Conservation (phyloP, 2,329 filamentous ascomycete species). For the Fusarium sp. region DNA sequence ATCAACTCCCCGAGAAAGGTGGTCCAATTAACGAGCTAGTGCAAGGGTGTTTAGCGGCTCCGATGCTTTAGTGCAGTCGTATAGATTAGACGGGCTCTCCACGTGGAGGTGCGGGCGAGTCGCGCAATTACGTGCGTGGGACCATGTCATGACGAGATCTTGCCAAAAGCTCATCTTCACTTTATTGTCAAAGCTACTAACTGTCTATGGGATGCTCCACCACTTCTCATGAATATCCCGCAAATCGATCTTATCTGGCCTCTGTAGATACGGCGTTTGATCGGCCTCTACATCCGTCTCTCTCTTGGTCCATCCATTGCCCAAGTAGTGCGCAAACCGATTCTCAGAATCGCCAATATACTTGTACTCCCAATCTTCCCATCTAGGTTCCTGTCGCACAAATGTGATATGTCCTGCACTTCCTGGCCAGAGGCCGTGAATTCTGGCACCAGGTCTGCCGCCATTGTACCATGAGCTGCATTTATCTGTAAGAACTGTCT, state of each 20-base stretch:
- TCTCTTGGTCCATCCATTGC: constrained; percentile 71
- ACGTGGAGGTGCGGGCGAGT: constrained; percentile 13
- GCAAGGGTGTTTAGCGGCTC: background rate
- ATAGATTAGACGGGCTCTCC: constrained; percentile 1
- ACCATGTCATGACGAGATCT: constrained; percentile 16
- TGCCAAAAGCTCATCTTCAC: background rate
- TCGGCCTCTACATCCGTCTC: constrained; percentile 67
- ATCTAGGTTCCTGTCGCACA: constrained; percentile 63
- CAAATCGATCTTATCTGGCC: constrained; percentile 66
- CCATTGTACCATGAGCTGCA: constrained; percentile 81
- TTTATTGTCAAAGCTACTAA: background rate
- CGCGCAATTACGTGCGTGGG: constrained; percentile 31
- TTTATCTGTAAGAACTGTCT: constrained; percentile 66
- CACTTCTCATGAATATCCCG: constrained; percentile 73
- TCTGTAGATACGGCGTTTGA: constrained; percentile 70
- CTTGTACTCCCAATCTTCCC: constrained; percentile 66
- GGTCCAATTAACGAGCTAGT: background rate
- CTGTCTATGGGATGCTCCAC: constrained; percentile 59
- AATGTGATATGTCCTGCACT: constrained; percentile 71
- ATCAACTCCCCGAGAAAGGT: constrained; percentile 5
- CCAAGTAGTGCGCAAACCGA: constrained; percentile 70
- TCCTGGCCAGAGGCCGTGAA: constrained; percentile 77
- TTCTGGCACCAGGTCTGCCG: constrained; percentile 66
- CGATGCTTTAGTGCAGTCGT: constrained; percentile 5
- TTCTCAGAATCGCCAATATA: constrained; percentile 57